A percentile compares a stretch with the other conserved stretches of the same genome.
These are phyloP conservation scores for Penicillium olsonii DNA, from an alignment of 2,329 filamentous ascomycete genomes.

Conservation along the genomic window DNA sequence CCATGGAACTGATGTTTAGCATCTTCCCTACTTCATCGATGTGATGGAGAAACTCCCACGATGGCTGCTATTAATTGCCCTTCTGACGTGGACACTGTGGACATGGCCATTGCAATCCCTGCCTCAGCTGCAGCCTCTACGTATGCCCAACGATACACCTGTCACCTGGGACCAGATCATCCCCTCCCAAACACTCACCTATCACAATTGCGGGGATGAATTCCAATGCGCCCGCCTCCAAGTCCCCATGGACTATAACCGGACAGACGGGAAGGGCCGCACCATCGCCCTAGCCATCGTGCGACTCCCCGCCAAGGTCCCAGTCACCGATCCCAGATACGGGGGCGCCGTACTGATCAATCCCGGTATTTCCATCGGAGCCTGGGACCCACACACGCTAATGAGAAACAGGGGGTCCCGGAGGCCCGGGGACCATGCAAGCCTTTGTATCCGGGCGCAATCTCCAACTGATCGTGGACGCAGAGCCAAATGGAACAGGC, in stretches of 20 bases:
- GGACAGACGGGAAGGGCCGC: constrained; percentile 32
- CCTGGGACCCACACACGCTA: background rate
- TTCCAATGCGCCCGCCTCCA: constrained; percentile 53
- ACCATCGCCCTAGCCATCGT: constrained; percentile 48
- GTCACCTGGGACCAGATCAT: constrained; percentile 25
- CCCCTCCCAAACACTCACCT: constrained; percentile 34
- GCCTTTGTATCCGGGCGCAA: constrained; percentile 34
- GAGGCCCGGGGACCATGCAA: constrained; percentile 44
- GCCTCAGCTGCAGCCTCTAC: too few species aligned
- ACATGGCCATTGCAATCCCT: too few species aligned
- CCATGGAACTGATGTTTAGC: background rate
- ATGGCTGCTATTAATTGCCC: too few species aligned
- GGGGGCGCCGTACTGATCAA: constrained; percentile 53
- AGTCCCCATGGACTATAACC: constrained; percentile 52
- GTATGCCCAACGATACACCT: too few species aligned
- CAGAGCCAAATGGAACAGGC: constrained; percentile 22
- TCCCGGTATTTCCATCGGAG: constrained; percentile 34
- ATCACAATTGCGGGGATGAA: constrained; percentile 46
- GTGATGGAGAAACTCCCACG: too few species aligned
- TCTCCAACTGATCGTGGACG: constrained; percentile 42
- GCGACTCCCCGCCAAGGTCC: constrained; percentile 47
- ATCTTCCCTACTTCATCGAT: background rate
- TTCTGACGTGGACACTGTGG: too few species aligned
- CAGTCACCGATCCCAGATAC: constrained; percentile 45
- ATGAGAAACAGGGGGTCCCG: constrained; percentile 42